Evolutionary conservation across 2,329 filamentous ascomycete genomes (phyloP).

Genomic region (Aspergillus ibericus): DNA sequence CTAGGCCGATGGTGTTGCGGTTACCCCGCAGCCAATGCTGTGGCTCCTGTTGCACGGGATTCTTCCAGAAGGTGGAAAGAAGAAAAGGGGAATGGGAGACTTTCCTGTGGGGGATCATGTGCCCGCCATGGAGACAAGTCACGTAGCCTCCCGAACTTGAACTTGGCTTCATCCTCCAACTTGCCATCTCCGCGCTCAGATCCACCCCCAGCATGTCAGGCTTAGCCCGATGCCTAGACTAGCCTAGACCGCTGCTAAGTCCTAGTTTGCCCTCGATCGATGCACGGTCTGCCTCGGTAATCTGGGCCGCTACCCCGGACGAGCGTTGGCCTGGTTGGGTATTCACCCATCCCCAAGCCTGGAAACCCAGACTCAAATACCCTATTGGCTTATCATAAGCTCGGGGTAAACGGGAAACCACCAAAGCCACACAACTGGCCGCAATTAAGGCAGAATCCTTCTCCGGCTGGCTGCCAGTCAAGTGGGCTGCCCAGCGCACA

Average conservation of each 20-base stretch:
- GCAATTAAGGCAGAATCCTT: conserved; percentile 12
- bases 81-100: not conserved
- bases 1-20: not conserved
- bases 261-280: too few species aligned
- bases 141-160: not conserved
- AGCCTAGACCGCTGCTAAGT: not conserved
- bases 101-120: not conserved
- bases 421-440: not conserved
- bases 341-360: not conserved
- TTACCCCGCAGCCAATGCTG: not conserved
- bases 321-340: not conserved
- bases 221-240: not conserved
- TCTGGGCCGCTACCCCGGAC: conserved; percentile 9
- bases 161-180: not conserved
- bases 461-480: not conserved
- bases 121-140: not conserved
- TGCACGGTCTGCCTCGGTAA: conserved; percentile 6
- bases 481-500: not conserved
- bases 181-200: not conserved
- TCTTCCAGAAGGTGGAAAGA: not conserved
- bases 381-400: conserved; percentile 4
- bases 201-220: not conserved
- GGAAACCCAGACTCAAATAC: not conserved
- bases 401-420: not conserved
- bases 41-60: not conserved